These are phyloP conservation scores for Fagus crenata DNA, from an alignment of 306 rosid genomes.

Conservation along the genomic window DNA sequence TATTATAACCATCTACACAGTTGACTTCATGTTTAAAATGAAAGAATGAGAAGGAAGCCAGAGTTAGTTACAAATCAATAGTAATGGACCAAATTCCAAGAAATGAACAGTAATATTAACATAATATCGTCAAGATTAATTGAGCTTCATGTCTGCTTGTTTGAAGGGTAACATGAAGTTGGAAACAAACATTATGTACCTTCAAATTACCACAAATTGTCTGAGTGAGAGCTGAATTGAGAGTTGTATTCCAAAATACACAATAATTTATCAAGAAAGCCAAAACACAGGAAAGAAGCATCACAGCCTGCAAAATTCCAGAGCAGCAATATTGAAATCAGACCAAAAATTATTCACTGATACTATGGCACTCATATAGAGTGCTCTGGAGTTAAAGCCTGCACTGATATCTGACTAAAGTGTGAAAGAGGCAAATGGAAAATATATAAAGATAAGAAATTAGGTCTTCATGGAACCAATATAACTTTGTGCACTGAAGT, in stretches of 20 bases:
- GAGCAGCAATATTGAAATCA: constrained; percentile 24
- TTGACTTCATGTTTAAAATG: neutral
- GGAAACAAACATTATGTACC: constrained; percentile 26
- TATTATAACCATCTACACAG: neutral
- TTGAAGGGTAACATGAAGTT: neutral
- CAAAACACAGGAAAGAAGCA: constrained; percentile 70
- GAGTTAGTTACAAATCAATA: neutral
- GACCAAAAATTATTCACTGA: neutral
- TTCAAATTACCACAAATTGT: constrained; percentile 76
- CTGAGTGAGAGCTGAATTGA: constrained; percentile 85
- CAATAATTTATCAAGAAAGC: constrained; percentile 74
- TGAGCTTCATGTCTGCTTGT: neutral
- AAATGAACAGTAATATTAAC: neutral
- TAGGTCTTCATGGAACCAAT: neutral
- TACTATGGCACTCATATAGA: neutral
- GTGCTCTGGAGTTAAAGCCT: neutral
- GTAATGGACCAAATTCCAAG: neutral
- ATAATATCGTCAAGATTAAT: neutral
- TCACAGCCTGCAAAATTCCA: constrained; percentile 60
- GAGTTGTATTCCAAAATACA: constrained; percentile 68
- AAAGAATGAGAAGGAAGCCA: neutral
- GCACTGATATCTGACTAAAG: neutral
- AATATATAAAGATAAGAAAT: constrained; percentile 1
- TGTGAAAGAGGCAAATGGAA: neutral
- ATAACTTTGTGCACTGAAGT: neutral